A percentile compares a stretch with the other conserved stretches of the same genome.
Evolutionary conservation across 306 rosid species (phyloP).

Genomic region (Lagenaria siceraria): DNA sequence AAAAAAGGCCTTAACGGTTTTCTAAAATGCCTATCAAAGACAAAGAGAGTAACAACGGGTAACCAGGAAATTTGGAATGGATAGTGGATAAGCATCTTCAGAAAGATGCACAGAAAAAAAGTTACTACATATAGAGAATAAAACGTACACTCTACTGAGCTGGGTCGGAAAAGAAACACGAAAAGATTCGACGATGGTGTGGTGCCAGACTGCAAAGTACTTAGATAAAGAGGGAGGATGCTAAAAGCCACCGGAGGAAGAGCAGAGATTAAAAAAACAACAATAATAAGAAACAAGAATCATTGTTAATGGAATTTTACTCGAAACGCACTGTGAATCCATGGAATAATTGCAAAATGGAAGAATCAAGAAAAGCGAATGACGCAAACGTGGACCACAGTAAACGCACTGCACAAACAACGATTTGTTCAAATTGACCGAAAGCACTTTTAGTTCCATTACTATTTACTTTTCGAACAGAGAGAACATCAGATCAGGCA

Average conservation of each 20-base stretch:
- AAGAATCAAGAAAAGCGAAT: neutral
- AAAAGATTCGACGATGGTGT: conserved; percentile 8
- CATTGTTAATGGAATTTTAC: neutral
- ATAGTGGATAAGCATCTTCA: conserved; percentile 1
- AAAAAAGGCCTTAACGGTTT: neutral
- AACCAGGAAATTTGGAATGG: neutral
- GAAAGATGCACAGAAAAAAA: conserved; percentile 2
- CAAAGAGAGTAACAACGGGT: neutral
- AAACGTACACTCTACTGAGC: neutral
- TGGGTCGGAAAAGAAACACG: neutral
- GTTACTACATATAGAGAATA: neutral
- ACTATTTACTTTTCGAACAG: neutral
- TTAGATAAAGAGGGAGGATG: neutral
- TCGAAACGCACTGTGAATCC: neutral
- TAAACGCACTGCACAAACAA: neutral
- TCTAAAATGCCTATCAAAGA: neutral
- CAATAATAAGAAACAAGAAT: neutral
- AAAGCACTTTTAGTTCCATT: neutral
- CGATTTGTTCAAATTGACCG: neutral
- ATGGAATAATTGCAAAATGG: neutral
- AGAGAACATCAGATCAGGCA: neutral
- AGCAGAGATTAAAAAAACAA: neutral
- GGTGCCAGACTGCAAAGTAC: neutral
- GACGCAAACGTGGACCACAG: neutral
- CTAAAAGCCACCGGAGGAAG: neutral